Percentiles rank a stretch among this genome's conserved stretches.
phyloP scores from a whole-genome alignment of 805 yeast genomes.

The Kazachstania africana region DNA sequence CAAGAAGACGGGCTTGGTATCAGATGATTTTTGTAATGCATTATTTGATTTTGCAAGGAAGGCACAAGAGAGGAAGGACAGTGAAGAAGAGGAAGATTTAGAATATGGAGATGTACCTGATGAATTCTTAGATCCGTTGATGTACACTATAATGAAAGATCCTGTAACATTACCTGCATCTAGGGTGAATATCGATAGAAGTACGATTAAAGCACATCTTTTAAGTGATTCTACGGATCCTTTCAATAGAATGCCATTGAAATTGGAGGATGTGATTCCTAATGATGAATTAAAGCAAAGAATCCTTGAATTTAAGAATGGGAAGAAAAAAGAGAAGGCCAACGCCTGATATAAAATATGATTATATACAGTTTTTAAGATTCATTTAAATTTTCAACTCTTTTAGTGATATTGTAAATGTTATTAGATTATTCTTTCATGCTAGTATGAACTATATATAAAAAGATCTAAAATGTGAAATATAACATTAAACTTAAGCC shows the following conservation, averaged over 20 bases:
- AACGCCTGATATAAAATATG: neutral
- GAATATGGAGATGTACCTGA: slow-evolving; percentile 94
- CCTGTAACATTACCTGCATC: slow-evolving; percentile 93
- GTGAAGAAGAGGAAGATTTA: slow-evolving; percentile 70
- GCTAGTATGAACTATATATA: slow-evolving; percentile 2
- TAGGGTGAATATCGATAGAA: slow-evolving; percentile 71
- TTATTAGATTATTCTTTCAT: no score
- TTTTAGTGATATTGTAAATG: no score
- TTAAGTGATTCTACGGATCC: slow-evolving; percentile 96
- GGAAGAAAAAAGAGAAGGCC: slow-evolving; percentile 26
- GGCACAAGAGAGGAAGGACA: slow-evolving; percentile 49
- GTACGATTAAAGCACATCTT: slow-evolving; percentile 87
- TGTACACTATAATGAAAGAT: slow-evolving; percentile 91
- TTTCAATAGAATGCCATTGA: slow-evolving; percentile 85
- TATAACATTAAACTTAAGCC: slow-evolving; percentile 49
- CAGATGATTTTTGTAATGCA: slow-evolving; percentile 39
- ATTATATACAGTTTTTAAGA: neutral
- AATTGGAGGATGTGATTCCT: slow-evolving; percentile 76
- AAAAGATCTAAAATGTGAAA: neutral
- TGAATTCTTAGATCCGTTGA: slow-evolving; percentile 91
- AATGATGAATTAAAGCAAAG: slow-evolving; percentile 54
- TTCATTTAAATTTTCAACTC: no score
- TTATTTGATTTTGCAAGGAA: slow-evolving; percentile 45
- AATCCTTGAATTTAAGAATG: slow-evolving; percentile 46
- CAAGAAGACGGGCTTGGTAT: slow-evolving; percentile 40